phyloP scores from a whole-genome alignment of 148 eudicot species.

The Diospyros kaki region DNA sequence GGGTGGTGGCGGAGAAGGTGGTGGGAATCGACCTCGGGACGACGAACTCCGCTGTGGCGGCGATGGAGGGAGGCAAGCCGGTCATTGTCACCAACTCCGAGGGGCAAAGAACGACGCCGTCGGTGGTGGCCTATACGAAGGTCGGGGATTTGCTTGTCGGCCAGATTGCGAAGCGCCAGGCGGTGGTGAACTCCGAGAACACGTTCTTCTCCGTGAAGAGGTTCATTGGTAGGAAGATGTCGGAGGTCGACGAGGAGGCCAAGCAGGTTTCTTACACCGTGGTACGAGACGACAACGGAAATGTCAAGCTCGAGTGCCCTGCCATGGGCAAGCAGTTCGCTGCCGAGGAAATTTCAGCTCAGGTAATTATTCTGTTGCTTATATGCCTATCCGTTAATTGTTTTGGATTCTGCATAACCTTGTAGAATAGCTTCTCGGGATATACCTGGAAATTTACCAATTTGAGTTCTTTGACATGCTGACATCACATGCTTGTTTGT shows the following conservation, averaged over 20 bases:
- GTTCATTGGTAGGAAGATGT: slow-evolving; percentile 90
- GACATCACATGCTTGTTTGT: background rate
- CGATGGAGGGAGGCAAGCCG: slow-evolving; percentile 98
- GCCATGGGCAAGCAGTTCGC: slow-evolving; percentile 93
- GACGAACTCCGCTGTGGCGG: slow-evolving; percentile 93
- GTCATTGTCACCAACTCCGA: slow-evolving; percentile 84
- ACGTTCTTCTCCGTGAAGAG: slow-evolving; percentile 90
- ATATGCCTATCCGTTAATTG: background rate
- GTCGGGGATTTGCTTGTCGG: slow-evolving; percentile 81
- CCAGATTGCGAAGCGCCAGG: slow-evolving; percentile 92
- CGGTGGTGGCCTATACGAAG: slow-evolving; percentile 92
- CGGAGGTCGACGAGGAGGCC: slow-evolving; percentile 94
- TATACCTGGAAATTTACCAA: background rate
- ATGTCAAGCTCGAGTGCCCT: slow-evolving; percentile 94
- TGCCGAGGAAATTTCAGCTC: slow-evolving; percentile 95
- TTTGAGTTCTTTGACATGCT: background rate
- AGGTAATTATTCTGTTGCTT: slow-evolving; percentile 34
- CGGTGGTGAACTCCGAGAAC: slow-evolving; percentile 89
- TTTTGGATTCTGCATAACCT: background rate
- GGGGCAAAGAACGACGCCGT: slow-evolving; percentile 95
- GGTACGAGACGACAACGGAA: slow-evolving; percentile 83
- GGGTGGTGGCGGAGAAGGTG: slow-evolving; percentile 74
- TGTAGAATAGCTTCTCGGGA: no score
- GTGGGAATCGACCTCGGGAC: slow-evolving; percentile 96
- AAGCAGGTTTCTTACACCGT: slow-evolving; percentile 88